These are phyloP conservation scores for Limnanthes douglasii DNA, from an alignment of 345 rosid genomes.

Conservation along the genomic window DNA sequence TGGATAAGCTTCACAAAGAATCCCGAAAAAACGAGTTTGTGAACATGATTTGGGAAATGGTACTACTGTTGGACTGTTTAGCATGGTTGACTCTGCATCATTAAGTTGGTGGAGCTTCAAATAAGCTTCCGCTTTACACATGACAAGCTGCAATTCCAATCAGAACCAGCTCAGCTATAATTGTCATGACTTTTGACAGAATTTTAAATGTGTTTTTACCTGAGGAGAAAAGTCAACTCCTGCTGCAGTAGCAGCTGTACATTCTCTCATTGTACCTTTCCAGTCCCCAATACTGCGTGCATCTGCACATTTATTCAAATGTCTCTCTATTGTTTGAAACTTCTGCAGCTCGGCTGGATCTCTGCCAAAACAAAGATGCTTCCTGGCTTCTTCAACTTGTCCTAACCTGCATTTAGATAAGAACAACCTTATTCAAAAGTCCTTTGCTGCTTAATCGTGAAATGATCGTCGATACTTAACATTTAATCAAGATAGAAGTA, in stretches of 20 bases:
- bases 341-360: conserved; percentile 45
- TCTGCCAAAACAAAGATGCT: conserved; percentile 32
- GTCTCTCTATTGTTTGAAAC: conserved; percentile 57
- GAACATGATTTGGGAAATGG: conserved; percentile 19
- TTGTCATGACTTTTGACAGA: conserved; percentile 2
- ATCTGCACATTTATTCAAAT: conserved; percentile 49
- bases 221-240: conserved; percentile 85
- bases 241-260: conserved; percentile 51
- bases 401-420: conserved; percentile 59
- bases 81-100: conserved; percentile 47
- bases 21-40: conserved; percentile 48
- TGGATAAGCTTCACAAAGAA: conserved; percentile 66
- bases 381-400: conserved; percentile 60
- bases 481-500: too few species aligned
- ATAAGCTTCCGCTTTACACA: conserved; percentile 95
- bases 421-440: too few species aligned
- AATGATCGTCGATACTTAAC: too few species aligned
- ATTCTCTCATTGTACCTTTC: conserved; percentile 52
- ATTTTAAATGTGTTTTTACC: conserved; percentile 21
- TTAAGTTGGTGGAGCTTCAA: conserved; percentile 72
- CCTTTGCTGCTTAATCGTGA: too few species aligned
- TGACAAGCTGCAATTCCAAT: conserved; percentile 65
- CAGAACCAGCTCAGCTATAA: conserved; percentile 17
- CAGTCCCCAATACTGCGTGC: conserved; percentile 67
- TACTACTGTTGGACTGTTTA: conserved; percentile 33